These are phyloP conservation scores for Gossypium rotundifolium DNA, from an alignment of 345 rosid species.

Conservation along the genomic window DNA sequence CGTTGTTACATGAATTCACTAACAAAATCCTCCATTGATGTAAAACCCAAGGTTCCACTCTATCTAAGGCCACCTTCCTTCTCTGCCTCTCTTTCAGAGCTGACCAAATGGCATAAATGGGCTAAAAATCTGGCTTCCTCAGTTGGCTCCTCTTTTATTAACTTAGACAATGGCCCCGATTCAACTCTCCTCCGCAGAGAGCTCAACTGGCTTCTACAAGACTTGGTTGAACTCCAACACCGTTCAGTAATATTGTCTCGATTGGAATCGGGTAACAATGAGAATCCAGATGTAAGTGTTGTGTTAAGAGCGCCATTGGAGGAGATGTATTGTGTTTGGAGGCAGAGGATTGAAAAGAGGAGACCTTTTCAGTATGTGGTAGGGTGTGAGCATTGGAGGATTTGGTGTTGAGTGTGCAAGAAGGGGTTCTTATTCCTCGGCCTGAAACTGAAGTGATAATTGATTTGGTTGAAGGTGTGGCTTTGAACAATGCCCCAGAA, in stretches of 20 bases:
- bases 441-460: constrained; percentile 81
- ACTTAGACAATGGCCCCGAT: constrained; percentile 57
- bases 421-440: constrained; percentile 90
- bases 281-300: constrained; percentile 13
- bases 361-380: constrained; percentile 83
- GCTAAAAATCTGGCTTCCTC: constrained; percentile 57
- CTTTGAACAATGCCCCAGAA: constrained; percentile 19
- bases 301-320: constrained; percentile 38
- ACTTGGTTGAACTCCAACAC: constrained; percentile 39
- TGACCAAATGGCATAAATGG: constrained; percentile 73
- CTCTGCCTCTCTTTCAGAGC: constrained; percentile 40
- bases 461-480: constrained; percentile 51
- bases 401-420: constrained; percentile 72
- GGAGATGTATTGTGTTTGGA: constrained; percentile 67
- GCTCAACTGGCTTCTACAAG: constrained; percentile 78
- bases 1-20: neutral
- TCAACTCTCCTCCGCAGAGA: constrained; percentile 55
- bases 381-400: constrained; percentile 97
- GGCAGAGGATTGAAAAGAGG: constrained; percentile 74
- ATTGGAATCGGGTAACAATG: constrained; percentile 15
- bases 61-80: constrained; percentile 45
- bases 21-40: neutral
- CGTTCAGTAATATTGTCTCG: constrained; percentile 19
- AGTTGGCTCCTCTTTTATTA: constrained; percentile 42
- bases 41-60: constrained; percentile 42